Evolutionary conservation across 345 rosid species (phyloP).

Genomic region (Anastatica hierochuntica): DNA sequence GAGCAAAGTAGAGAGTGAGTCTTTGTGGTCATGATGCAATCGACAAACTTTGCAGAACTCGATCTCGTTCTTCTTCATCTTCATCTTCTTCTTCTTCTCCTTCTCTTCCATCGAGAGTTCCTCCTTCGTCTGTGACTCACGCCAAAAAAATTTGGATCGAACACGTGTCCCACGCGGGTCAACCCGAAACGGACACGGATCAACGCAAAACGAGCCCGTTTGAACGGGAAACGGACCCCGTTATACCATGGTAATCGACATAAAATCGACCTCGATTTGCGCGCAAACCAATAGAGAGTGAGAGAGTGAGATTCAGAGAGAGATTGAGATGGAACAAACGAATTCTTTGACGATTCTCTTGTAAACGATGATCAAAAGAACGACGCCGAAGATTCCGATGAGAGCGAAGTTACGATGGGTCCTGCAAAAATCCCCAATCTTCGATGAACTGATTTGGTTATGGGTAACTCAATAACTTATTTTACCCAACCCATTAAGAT

Average conservation of each 20-base stretch:
- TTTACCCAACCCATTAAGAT: too few relatives aligned
- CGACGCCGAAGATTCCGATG: conserved; percentile 84
- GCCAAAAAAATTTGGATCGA: too few relatives aligned
- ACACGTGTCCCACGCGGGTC: too few relatives aligned
- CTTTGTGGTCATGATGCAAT: conserved; percentile 58
- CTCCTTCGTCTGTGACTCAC: neutral
- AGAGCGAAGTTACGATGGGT: conserved; percentile 85
- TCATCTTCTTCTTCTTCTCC: conserved; percentile 12
- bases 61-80: conserved; percentile 28
- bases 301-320: neutral
- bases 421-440: conserved; percentile 93
- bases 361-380: conserved; percentile 65
- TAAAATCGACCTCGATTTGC: too few relatives aligned
- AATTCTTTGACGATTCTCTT: conserved; percentile 85
- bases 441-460: conserved; percentile 86
- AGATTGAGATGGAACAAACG: conserved; percentile 30
- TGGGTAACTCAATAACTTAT: too few relatives aligned
- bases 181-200: too few relatives aligned
- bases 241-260: too few relatives aligned
- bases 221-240: too few relatives aligned
- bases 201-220: too few relatives aligned
- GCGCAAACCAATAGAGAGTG: too few relatives aligned
- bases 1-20: conserved; percentile 43
- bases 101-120: conserved; percentile 3
- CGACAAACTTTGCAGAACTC: conserved; percentile 78